Conservation (phyloP, 106 monocot genomes). For the Posidonia australis region DNA sequence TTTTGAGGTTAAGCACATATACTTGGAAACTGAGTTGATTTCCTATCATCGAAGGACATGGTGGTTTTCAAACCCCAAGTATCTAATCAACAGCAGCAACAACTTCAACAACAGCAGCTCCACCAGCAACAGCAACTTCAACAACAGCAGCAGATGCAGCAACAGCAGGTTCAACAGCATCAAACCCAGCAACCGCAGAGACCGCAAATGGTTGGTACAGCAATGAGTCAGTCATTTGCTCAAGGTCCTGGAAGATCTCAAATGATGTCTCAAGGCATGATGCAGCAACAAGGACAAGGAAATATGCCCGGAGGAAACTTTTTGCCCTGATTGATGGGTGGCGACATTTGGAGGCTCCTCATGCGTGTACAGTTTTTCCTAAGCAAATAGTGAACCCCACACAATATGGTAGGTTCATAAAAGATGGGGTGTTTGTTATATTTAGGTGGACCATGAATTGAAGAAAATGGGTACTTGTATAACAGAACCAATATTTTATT, state of each 20-base stretch:
- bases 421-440: too few species aligned
- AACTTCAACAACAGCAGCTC: slow-evolving; percentile 18
- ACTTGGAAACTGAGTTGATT: background rate
- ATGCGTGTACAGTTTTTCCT: too few species aligned
- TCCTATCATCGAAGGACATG: slow-evolving; percentile 58
- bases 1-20: background rate
- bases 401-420: too few species aligned
- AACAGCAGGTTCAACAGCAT: slow-evolving; percentile 21
- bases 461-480: too few species aligned
- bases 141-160: too few species aligned
- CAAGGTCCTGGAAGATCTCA: slow-evolving; percentile 57
- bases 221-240: slow-evolving; percentile 45
- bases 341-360: background rate
- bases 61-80: slow-evolving; percentile 96
- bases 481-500: too few species aligned
- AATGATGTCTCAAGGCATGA: slow-evolving; percentile 62
- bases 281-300: slow-evolving; percentile 32
- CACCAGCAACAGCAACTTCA: slow-evolving; percentile 28
- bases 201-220: slow-evolving; percentile 39
- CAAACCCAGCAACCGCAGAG: slow-evolving; percentile 16
- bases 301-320: slow-evolving; percentile 49
- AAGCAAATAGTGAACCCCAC: too few species aligned
- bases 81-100: slow-evolving; percentile 50
- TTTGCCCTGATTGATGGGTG: slow-evolving; percentile 21
- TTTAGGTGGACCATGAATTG: too few species aligned